Evolutionary conservation across 23 red algal genomes (phyloP), one percentile per base, ranked within the genome.

Genomic region (Gracilaria domingensis): DNA sequence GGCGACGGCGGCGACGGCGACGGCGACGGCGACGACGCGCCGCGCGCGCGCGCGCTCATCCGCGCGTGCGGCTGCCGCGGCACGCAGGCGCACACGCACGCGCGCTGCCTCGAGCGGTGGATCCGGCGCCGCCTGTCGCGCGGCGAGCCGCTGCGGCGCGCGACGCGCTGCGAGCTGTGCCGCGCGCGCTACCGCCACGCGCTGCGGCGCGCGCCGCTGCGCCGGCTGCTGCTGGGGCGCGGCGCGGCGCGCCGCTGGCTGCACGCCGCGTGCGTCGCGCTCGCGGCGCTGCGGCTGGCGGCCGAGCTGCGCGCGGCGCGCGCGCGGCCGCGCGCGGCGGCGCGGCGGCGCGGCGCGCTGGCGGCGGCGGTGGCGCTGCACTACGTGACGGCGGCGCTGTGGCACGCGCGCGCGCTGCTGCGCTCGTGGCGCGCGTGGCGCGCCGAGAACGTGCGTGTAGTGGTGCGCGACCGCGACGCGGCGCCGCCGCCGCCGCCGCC

Each of bases 111-210:
- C 9, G 59, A 85, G 40, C 11, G 16, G 25, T 85, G 82, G 82
- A 71, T 85, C 20, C 21, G 12, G 8, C 82, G 64, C 8, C 54
- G 82, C 12, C 56, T 69, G 59, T 7, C 3, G 24, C 28, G 24
- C 33, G 82, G 82, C 23, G 36, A 18, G 5, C 33, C 59, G 4
- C 32, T 71, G 30, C 24, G 35, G 12, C 18, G 20, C 21, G 82
- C 82, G 12, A 85, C 61, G 56, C 34, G 36, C 6, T 85, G 82
- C 44, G 82, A 85, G 57, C 23, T 85, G 56, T 85, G 82, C 62
- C 8, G 2, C 24, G 16, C 14, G 4, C 24, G 6, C 20, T 66
- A 69, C 57, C 16, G 20, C 18, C 58, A 70, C 35, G 23, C 20
- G 6, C 34, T 85, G 56, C 53, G 37, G 36, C 9, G 28, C 34